These are phyloP conservation scores for Leccinum barrowsii DNA, from an alignment of 768 basidiomycete genomes.

Conservation along the genomic window DNA sequence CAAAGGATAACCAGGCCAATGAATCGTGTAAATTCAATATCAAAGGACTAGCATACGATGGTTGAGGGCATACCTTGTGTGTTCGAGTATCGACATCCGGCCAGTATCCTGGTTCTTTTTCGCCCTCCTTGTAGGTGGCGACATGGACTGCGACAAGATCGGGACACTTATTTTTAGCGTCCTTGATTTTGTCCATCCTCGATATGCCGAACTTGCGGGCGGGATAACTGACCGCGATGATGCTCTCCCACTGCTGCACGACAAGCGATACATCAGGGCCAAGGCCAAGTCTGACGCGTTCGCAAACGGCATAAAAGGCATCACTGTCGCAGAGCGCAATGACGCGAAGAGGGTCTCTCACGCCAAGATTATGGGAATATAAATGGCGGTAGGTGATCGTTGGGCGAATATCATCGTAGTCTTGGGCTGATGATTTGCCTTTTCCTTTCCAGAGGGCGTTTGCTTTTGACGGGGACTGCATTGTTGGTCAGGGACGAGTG, in stretches of 20 bases:
- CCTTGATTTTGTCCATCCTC: constrained; percentile 79
- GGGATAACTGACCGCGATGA: constrained; percentile 96
- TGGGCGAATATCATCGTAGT: constrained; percentile 61
- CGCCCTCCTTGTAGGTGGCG: constrained; percentile 90
- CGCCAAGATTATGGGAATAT: constrained; percentile 62
- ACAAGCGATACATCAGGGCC: constrained; percentile 65
- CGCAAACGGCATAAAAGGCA: constrained; percentile 82
- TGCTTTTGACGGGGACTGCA: constrained; percentile 23
- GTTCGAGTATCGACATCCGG: constrained; percentile 84
- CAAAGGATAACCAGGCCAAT: neutral
- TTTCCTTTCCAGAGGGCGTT: constrained; percentile 53
- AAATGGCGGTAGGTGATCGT: constrained; percentile 79
- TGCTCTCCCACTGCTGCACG: constrained; percentile 81
- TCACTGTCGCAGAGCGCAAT: constrained; percentile 90
- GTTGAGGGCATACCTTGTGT: constrained; percentile 67
- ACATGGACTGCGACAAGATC: constrained; percentile 85
- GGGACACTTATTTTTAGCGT: constrained; percentile 85
- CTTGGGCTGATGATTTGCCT: constrained; percentile 39
- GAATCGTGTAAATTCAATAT: neutral
- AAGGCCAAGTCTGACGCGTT: constrained; percentile 74
- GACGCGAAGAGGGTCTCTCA: constrained; percentile 74
- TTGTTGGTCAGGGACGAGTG: neutral
- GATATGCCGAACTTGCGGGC: constrained; percentile 92
- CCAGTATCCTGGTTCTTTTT: constrained; percentile 86
- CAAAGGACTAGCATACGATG: neutral